Evolutionary conservation across 345 rosid species (phyloP), one percentile per base, ranked within the genome.

Genomic region (Hevea brasiliensis): DNA sequence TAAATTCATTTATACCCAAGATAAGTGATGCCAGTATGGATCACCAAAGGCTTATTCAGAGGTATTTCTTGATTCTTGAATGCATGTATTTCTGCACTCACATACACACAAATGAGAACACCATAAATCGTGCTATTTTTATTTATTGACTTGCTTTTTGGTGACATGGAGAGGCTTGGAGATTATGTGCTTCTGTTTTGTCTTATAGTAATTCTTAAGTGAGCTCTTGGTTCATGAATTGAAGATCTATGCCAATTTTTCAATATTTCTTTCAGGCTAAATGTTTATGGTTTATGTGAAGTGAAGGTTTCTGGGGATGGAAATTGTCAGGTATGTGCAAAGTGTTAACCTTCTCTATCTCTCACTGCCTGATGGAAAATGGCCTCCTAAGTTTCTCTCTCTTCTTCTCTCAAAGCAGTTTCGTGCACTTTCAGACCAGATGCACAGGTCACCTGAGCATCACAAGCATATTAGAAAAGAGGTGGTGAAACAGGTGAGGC

Each of bases 231-330:
- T 24, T 68, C 27, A 32, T 17, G 18, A 37, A 21, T 6, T 47
- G 11, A n/a, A 48, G 26, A 21, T 27, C n/a, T n/a, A 13, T 40
- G 29, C 63, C 23, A 32, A 6, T 21, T 29, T 24, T 14, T 29
- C 41, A 18, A 50, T 15, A 7, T 21, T 73, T 69, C 67, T 62
- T 48, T n/a, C 83, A 94, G 97, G 91, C 81, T 94, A 67, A 79
- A 89, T 60, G 83, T 83, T 72, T 90, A 92, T 84, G 89, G 97
- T 73, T 80, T 94, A 71, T 87, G 62, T 70, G 98, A 94, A 84
- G 87, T 90, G 73, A 92, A 90, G 80, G 96, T 94, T 77, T 89
- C 94, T 23, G 97, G 98, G 61, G 98, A 94, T 78, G 98, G 98
- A 71, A 94, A 94, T 77, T 94, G 98, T 75, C 98, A 92, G 97